phyloP scores from a whole-genome alignment of 257 asterid species.

The Mitragyna speciosa region DNA sequence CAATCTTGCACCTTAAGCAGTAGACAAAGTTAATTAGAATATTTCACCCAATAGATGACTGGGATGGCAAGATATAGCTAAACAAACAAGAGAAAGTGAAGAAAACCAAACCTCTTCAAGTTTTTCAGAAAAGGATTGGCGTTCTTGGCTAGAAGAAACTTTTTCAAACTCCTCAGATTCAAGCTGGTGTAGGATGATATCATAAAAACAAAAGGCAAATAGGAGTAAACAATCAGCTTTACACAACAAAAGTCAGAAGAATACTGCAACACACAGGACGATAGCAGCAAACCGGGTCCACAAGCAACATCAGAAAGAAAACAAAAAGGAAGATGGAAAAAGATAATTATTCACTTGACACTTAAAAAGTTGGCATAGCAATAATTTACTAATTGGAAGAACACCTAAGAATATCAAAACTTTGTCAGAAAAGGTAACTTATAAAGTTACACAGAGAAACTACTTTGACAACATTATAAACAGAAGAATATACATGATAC shows the following conservation, averaged over 20 bases:
- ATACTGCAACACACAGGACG: background rate
- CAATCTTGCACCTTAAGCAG: constrained; percentile 86
- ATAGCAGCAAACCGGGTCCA: background rate
- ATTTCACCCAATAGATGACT: background rate
- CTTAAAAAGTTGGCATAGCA: too few relatives aligned
- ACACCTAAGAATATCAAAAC: too few relatives aligned
- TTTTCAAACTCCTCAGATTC: constrained; percentile 78
- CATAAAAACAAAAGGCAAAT: constrained; percentile 23
- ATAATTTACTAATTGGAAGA: too few relatives aligned
- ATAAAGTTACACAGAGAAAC: too few relatives aligned
- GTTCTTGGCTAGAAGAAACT: constrained; percentile 71
- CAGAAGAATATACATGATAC: too few relatives aligned
- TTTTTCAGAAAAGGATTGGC: constrained; percentile 73
- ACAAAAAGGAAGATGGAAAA: background rate
- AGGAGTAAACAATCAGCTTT: constrained; percentile 10
- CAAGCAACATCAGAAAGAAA: background rate
- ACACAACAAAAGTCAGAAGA: background rate
- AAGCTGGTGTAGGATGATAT: constrained; percentile 43
- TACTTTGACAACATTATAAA: too few relatives aligned
- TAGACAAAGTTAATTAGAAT: constrained; percentile 13
- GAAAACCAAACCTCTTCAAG: constrained; percentile 77
- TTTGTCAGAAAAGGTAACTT: too few relatives aligned
- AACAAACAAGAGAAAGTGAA: constrained; percentile 21
- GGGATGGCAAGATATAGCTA: background rate
- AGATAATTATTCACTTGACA: background rate